Conservation (phyloP, 805 yeast species). For the Candida tallmaniae region DNA sequence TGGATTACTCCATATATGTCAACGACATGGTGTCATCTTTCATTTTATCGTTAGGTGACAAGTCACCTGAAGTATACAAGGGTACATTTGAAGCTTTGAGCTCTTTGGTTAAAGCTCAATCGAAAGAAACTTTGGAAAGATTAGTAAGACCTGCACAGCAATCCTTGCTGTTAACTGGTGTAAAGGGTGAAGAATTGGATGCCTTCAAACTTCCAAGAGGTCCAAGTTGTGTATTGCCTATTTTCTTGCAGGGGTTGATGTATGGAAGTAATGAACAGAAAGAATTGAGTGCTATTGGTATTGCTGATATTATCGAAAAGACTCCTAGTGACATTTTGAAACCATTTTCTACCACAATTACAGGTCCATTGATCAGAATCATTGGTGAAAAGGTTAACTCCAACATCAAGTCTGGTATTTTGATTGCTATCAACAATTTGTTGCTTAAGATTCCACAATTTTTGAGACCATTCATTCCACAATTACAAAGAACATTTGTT, state of each 20-base stretch:
- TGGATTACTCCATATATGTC: constrained; percentile 70
- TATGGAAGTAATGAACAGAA: constrained; percentile 82
- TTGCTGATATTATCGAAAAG: constrained; percentile 79
- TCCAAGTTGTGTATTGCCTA: constrained; percentile 82
- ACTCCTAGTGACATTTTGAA: constrained; percentile 80
- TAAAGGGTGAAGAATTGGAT: constrained; percentile 58
- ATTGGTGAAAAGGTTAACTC: constrained; percentile 92
- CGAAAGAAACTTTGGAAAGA: constrained; percentile 72
- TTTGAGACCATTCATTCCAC: constrained; percentile 94
- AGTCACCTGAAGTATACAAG: constrained; percentile 55
- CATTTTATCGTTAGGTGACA: constrained; percentile 69
- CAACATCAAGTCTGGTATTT: constrained; percentile 91
- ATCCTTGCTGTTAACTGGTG: constrained; percentile 63
- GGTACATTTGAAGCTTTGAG: constrained; percentile 63
- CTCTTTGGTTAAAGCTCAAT: constrained; percentile 63
- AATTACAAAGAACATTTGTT: constrained; percentile 93
- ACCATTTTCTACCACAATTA: constrained; percentile 86
- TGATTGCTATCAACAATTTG: constrained; percentile 74
- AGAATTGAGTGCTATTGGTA: constrained; percentile 82
- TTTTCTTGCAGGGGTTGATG: constrained; percentile 93
- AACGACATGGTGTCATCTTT: constrained; percentile 71
- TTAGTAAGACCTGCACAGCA: constrained; percentile 78
- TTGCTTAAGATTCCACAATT: constrained; percentile 83
- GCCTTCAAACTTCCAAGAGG: constrained; percentile 79
- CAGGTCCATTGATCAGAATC: constrained; percentile 97